phyloP scores from a whole-genome alignment of 768 basidiomycete genomes.

The Russula sp. region DNA sequence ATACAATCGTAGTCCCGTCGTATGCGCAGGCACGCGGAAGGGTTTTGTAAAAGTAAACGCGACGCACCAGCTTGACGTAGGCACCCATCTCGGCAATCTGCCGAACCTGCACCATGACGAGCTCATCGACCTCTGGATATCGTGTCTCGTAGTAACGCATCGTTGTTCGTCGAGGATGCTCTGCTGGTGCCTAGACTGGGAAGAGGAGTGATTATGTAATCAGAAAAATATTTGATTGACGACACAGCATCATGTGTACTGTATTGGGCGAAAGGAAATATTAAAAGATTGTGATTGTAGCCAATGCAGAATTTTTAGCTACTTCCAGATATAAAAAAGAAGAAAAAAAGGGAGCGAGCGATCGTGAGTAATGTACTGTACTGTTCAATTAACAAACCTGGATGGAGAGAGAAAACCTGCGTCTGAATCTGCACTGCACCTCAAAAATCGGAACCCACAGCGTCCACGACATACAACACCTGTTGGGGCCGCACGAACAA shows the following conservation, averaged over 20 bases:
- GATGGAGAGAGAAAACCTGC: neutral
- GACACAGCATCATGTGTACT: neutral
- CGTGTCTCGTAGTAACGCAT: constrained; percentile 94
- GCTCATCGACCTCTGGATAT: constrained; percentile 94
- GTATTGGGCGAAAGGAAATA: neutral
- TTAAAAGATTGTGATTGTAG: constrained; percentile 14
- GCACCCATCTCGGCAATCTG: constrained; percentile 99
- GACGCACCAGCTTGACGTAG: constrained; percentile 90
- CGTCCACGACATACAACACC: constrained; percentile 82
- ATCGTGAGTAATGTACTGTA: constrained; percentile 10
- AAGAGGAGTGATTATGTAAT: neutral
- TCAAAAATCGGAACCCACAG: constrained; percentile 41
- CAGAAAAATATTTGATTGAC: neutral
- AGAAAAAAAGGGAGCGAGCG: neutral
- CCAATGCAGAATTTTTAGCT: neutral
- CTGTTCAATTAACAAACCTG: neutral
- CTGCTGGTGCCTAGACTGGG: neutral
- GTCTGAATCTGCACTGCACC: neutral
- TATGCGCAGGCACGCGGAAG: neutral
- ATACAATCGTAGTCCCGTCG: neutral
- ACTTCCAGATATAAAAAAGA: neutral
- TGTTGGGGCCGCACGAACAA: constrained; percentile 83
- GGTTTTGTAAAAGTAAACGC: neutral
- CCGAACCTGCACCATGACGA: constrained; percentile 99
- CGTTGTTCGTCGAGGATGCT: neutral